These are phyloP conservation scores for Aegilops umbellulata DNA, from an alignment of 176 grass and related monocot species.

Conservation along the genomic window DNA sequence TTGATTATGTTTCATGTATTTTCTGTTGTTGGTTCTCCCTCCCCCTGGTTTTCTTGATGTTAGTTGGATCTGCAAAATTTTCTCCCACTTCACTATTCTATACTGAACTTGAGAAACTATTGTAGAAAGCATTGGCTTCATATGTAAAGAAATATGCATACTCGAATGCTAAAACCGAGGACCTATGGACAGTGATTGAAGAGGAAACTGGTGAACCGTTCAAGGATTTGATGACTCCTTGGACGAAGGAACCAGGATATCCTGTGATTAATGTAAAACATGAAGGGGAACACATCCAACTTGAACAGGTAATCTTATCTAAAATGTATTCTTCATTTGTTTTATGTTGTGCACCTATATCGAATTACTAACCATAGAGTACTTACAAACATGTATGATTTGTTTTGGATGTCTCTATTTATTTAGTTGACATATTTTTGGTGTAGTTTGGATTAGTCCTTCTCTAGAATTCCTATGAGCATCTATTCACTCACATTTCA, in stretches of 20 bases:
- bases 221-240: conserved; percentile 63
- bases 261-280: conserved; percentile 60
- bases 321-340: background rate
- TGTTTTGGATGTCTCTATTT: background rate
- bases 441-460: too few relatives aligned
- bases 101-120: background rate
- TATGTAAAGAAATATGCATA: conserved; percentile 75
- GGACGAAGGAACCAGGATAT: conserved; percentile 89
- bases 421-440: background rate
- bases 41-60: too few relatives aligned
- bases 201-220: conserved; percentile 69
- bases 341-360: conserved; percentile 31
- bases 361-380: background rate
- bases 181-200: conserved; percentile 84
- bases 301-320: conserved; percentile 58
- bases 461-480: too few relatives aligned
- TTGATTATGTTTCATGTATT: background rate
- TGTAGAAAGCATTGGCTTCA: conserved; percentile 64
- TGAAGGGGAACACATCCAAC: conserved; percentile 42
- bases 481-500: too few relatives aligned
- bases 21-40: background rate
- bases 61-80: background rate
- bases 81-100: background rate
- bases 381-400: background rate
- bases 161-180: conserved; percentile 86